These are phyloP conservation scores for Aspergillus caelatus DNA, from an alignment of 2,329 filamentous ascomycete genomes.

Conservation along the genomic window DNA sequence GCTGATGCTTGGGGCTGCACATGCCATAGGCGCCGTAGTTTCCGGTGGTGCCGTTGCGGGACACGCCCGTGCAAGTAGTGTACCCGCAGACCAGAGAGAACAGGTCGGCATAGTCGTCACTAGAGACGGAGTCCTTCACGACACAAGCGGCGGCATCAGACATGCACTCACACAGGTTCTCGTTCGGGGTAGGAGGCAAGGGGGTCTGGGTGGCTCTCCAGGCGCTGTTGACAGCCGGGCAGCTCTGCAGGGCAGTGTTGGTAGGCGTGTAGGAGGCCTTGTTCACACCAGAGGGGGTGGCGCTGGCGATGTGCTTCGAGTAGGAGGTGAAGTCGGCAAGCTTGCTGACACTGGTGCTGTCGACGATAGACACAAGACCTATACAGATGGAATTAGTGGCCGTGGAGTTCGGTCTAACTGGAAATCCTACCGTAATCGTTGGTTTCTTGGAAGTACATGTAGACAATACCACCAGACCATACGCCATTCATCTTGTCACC, in stretches of 20 bases:
- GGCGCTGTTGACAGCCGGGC: conserved; percentile 64
- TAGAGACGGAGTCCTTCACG: conserved; percentile 50
- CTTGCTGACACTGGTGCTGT: conserved; percentile 63
- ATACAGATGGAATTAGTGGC: conserved; percentile 10
- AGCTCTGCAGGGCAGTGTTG: conserved; percentile 69
- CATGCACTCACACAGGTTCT: conserved; percentile 82
- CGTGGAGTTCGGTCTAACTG: background rate
- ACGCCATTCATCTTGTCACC: conserved; percentile 76
- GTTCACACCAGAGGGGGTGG: conserved; percentile 65
- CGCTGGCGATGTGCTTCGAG: conserved; percentile 67
- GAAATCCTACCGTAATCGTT: conserved; percentile 75
- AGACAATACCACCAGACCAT: conserved; percentile 94
- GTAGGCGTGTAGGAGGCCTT: conserved; percentile 69
- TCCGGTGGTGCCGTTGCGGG: conserved; percentile 43
- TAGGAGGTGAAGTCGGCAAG: conserved; percentile 75
- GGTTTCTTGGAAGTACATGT: conserved; percentile 91
- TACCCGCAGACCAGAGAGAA: conserved; percentile 58
- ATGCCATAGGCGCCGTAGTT: conserved; percentile 51
- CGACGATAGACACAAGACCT: conserved; percentile 61
- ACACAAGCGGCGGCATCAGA: conserved; percentile 70
- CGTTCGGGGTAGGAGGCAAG: conserved; percentile 80
- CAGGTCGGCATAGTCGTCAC: conserved; percentile 49
- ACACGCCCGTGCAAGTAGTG: conserved; percentile 44
- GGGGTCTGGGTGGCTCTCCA: conserved; percentile 68
- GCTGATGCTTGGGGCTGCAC: conserved; percentile 46